Conservation (phyloP, 331 rosid species). For the Arachis monticola region DNA sequence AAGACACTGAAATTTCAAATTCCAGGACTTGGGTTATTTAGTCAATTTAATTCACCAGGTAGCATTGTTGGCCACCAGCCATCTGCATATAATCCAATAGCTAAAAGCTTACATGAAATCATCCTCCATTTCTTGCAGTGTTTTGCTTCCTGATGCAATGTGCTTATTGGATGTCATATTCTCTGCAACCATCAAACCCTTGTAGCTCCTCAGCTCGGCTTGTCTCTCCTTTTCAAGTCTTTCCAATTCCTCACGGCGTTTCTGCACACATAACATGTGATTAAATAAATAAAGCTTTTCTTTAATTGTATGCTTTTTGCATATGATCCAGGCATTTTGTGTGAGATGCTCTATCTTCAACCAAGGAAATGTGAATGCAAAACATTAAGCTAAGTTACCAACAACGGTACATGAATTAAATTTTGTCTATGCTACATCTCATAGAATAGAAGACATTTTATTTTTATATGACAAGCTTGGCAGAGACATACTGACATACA, state of each 20-base stretch:
- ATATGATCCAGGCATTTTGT: neutral
- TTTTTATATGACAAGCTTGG: constrained; percentile 7
- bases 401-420: neutral
- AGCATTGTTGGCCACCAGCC: constrained; percentile 37
- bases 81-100: constrained; percentile 36
- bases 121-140: constrained; percentile 95
- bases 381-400: neutral
- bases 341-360: constrained; percentile 23
- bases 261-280: constrained; percentile 52
- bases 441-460: neutral
- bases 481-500: neutral
- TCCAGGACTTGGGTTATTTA: constrained; percentile 42
- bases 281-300: constrained; percentile 11
- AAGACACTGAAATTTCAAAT: constrained; percentile 35
- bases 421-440: constrained; percentile 5
- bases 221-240: constrained; percentile 92
- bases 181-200: constrained; percentile 89
- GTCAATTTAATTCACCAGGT: constrained; percentile 27
- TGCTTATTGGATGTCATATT: constrained; percentile 96
- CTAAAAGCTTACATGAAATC: constrained; percentile 79
- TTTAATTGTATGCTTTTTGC: neutral
- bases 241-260: constrained; percentile 89
- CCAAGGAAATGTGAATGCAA: constrained; percentile 1
- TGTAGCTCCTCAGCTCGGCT: constrained; percentile 88
- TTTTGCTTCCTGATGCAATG: constrained; percentile 77